These are phyloP conservation scores for Saturnispora saitoi DNA, from an alignment of 805 yeast species.

Conservation along the genomic window DNA sequence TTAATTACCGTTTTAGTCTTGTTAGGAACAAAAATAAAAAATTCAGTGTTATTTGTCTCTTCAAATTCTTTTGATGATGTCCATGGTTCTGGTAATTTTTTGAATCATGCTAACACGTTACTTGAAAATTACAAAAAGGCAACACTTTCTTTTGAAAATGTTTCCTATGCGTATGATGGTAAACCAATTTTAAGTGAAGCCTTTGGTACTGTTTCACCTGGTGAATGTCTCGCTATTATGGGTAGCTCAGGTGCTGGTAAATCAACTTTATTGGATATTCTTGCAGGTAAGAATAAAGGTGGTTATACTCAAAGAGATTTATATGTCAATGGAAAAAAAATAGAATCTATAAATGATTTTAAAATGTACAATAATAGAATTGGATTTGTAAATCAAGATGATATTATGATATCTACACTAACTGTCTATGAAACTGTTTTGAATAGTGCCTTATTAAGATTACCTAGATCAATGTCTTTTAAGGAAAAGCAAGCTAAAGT, in stretches of 20 bases:
- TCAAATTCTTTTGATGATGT: constrained; percentile 19
- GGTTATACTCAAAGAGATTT: constrained; percentile 65
- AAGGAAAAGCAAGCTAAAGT: constrained; percentile 71
- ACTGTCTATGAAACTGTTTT: constrained; percentile 94
- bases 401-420: constrained; percentile 78
- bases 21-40: constrained; percentile 41
- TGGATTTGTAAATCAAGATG: constrained; percentile 97
- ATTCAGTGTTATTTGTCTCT: constrained; percentile 51
- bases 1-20: constrained; percentile 36
- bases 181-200: constrained; percentile 51
- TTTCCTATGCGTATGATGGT: constrained; percentile 51
- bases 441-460: constrained; percentile 79
- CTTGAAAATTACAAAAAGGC: constrained; percentile 58
- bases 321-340: constrained; percentile 61
- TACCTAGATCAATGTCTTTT: constrained; percentile 74
- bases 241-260: constrained; percentile 99
- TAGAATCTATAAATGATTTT: constrained; percentile 22
- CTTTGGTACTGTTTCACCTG: constrained; percentile 74
- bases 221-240: constrained; percentile 91
- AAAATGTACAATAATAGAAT: constrained; percentile 54
- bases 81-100: constrained; percentile 23
- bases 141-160: constrained; percentile 63
- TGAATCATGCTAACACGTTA: constrained; percentile 13
- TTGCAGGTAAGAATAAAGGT: constrained; percentile 79
- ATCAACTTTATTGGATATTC: constrained; percentile 83